Conservation (phyloP, 768 basidiomycete species). For the Termitomyces sp. region DNA sequence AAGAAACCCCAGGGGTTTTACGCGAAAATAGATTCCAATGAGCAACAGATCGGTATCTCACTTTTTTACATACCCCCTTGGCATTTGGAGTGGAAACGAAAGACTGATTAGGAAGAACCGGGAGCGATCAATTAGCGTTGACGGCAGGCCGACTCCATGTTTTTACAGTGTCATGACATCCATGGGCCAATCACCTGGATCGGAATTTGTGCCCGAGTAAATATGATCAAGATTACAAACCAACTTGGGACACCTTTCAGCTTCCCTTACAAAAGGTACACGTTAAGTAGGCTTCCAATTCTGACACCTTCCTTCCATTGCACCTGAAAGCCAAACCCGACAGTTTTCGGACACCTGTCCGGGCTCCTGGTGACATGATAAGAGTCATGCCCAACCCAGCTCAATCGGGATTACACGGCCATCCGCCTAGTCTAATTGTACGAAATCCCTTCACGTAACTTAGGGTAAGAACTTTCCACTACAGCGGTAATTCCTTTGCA, state of each 20-base stretch:
- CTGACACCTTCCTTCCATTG: background rate
- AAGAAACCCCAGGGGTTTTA: conserved; percentile 3
- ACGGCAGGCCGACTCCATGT: background rate
- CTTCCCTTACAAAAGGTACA: background rate
- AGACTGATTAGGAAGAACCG: background rate
- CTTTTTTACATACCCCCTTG: background rate
- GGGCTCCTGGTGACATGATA: conserved; percentile 4
- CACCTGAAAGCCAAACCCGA: background rate
- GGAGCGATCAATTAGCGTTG: background rate
- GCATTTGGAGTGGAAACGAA: background rate
- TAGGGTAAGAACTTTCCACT: conserved; percentile 12
- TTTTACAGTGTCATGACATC: background rate
- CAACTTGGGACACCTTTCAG: background rate
- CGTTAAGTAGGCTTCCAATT: background rate
- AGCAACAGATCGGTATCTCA: conserved; percentile 5
- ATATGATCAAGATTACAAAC: background rate
- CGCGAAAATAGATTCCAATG: background rate
- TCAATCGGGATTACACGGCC: background rate
- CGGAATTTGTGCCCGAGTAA: background rate
- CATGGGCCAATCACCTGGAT: background rate
- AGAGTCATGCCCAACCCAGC: background rate
- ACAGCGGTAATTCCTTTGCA: background rate
- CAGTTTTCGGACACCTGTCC: background rate
- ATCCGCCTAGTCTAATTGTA: conserved; percentile 12
- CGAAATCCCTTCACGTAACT: background rate